phyloP scores from a whole-genome alignment of 768 basidiomycete species.

The Suillus weaverae region DNA sequence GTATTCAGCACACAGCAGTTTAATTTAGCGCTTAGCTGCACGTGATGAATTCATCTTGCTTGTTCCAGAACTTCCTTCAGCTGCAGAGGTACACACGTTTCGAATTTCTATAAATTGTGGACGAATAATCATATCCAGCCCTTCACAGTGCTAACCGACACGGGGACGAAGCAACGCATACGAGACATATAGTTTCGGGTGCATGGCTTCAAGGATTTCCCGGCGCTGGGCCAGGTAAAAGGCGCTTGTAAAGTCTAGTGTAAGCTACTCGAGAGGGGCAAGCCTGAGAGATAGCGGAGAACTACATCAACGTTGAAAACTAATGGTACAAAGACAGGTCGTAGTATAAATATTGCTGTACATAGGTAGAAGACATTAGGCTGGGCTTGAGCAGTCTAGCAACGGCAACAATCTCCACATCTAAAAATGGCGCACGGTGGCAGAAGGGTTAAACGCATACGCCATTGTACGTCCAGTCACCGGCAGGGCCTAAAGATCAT shows the following conservation, averaged over 20 bases:
- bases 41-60: neutral
- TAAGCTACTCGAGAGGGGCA: neutral
- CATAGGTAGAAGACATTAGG: neutral
- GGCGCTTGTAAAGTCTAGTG: neutral
- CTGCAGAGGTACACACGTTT: neutral
- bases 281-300: neutral
- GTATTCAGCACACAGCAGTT: neutral
- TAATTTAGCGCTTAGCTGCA: neutral
- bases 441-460: conserved; percentile 16
- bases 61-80: neutral
- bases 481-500: conserved; percentile 17
- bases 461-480: conserved; percentile 38
- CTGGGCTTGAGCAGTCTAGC: neutral
- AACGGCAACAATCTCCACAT: neutral
- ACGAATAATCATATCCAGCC: neutral
- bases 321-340: neutral
- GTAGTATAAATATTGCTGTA: neutral
- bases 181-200: neutral
- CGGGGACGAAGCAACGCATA: neutral
- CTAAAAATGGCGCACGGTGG: neutral
- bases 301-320: neutral
- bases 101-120: neutral
- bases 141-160: neutral
- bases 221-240: neutral
- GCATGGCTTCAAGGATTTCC: neutral